Percentiles rank a stretch among this genome's conserved stretches.
Conservation (phyloP, 2,329 filamentous ascomycete species). For the Pestalotiopsis sp. region DNA sequence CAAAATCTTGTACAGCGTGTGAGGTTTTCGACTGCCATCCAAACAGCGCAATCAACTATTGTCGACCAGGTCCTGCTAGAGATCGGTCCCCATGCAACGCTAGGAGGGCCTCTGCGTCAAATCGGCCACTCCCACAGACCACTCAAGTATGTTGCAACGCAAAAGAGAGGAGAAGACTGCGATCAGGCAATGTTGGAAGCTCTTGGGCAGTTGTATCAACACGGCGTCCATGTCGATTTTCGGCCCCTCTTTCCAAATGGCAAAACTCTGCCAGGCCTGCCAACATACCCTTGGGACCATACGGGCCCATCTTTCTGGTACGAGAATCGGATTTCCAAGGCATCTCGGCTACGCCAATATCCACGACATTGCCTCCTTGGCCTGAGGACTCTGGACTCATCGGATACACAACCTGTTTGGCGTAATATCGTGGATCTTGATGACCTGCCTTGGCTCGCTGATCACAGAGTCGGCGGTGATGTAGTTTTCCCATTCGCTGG, state of each 20-base stretch:
- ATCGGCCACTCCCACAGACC: not conserved
- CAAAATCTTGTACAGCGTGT: not conserved
- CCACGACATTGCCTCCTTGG: conserved; percentile 33
- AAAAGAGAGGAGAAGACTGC: not conserved
- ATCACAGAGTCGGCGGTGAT: conserved; percentile 42
- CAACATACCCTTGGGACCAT: conserved; percentile 26
- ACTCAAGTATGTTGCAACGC: not conserved
- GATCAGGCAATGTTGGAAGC: not conserved
- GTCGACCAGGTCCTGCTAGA: not conserved
- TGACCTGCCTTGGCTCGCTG: conserved; percentile 46
- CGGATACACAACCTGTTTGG: conserved; percentile 39
- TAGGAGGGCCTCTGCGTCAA: not conserved
- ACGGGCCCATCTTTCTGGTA: conserved; percentile 20
- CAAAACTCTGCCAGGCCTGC: conserved; percentile 18
- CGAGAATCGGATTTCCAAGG: conserved; percentile 21
- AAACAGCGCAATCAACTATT: not conserved
- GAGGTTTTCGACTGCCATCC: not conserved
- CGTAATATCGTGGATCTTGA: conserved; percentile 39
- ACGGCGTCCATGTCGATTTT: not conserved
- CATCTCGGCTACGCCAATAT: conserved; percentile 22
- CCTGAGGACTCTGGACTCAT: conserved; percentile 29
- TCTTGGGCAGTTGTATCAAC: not conserved
- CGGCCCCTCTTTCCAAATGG: not conserved
- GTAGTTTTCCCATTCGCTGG: conserved; percentile 46
- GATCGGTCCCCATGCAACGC: not conserved